Percentiles rank a stretch among this genome's conserved stretches.
These are phyloP conservation scores for Tylopilus intermedius DNA, from an alignment of 768 basidiomycete genomes.

Conservation along the genomic window DNA sequence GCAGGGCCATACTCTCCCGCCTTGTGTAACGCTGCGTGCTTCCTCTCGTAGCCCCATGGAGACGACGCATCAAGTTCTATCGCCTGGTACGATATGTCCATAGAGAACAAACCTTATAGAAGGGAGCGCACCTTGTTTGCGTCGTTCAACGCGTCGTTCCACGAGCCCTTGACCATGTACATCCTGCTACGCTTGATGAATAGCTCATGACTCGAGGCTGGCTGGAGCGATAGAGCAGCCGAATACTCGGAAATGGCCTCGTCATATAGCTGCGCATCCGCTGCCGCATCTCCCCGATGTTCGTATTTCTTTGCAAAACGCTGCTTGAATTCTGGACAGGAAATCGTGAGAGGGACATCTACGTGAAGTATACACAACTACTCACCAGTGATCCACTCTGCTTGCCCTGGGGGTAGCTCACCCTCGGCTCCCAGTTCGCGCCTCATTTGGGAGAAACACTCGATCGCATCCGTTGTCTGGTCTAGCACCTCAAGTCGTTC, in stretches of 20 bases:
- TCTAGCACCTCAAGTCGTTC: neutral
- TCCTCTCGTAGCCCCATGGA: conserved; percentile 10
- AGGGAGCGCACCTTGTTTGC: conserved; percentile 3
- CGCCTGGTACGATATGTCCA: neutral
- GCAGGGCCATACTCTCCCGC: neutral
- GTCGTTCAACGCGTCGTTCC: conserved; percentile 5
- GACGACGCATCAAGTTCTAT: conserved; percentile 9
- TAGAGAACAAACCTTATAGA: neutral
- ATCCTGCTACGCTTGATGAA: conserved; percentile 7
- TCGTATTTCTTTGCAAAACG: neutral
- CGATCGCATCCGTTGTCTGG: neutral
- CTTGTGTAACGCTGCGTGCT: conserved; percentile 4
- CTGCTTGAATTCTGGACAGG: neutral
- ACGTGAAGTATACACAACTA: neutral
- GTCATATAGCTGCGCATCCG: neutral
- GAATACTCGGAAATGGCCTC: conserved; percentile 10
- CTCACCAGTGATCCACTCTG: conserved; percentile 2
- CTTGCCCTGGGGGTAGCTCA: neutral
- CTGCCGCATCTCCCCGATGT: neutral
- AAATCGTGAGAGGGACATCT: neutral
- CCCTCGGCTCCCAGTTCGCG: neutral
- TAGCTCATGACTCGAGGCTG: neutral
- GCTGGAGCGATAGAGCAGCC: neutral
- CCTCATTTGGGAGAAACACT: conserved; percentile 1
- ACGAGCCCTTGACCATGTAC: neutral